phyloP scores from a whole-genome alignment of 139 green algal genomes.

The Diplosphaera chodatii region DNA sequence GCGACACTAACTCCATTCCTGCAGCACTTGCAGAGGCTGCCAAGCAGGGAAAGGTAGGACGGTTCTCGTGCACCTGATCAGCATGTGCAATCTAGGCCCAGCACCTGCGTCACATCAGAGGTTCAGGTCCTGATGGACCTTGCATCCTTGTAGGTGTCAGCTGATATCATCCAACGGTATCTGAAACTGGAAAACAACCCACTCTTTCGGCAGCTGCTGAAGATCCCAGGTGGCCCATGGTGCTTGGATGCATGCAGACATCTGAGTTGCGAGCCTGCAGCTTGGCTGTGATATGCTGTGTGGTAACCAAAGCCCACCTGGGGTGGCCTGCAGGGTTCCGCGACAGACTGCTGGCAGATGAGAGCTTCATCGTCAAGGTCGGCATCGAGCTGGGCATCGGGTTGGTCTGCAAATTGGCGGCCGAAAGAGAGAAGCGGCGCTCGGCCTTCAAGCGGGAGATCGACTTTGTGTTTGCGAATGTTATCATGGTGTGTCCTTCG shows the following conservation, averaged over 20 bases:
- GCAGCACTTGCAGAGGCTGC: background rate
- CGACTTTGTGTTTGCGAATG: constrained; percentile 92
- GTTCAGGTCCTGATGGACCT: too few species aligned
- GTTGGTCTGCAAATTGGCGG: constrained; percentile 77
- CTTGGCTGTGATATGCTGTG: too few species aligned
- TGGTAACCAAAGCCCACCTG: background rate
- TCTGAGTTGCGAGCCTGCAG: too few species aligned
- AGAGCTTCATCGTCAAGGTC: constrained; percentile 83
- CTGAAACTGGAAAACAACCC: constrained; percentile 61
- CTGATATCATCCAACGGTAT: constrained; percentile 60
- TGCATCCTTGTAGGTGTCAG: constrained; percentile 37
- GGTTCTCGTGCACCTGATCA: background rate
- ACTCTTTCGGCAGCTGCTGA: constrained; percentile 50
- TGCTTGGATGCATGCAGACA: too few species aligned
- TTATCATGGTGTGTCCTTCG: constrained; percentile 95
- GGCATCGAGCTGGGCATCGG: constrained; percentile 75
- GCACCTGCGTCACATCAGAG: too few species aligned
- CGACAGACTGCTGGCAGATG: constrained; percentile 84
- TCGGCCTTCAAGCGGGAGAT: constrained; percentile 60
- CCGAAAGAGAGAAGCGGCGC: constrained; percentile 72
- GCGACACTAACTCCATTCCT: background rate
- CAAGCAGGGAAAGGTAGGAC: background rate
- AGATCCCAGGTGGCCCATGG: constrained; percentile 3
- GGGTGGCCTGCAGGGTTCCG: constrained; percentile 67
- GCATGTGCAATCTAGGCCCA: too few species aligned